Evolutionary conservation across 225 moss, liverwort and hornwort genomes (phyloP), one percentile per base, ranked within the genome.

Genomic region (Sphagnum tenellum): DNA sequence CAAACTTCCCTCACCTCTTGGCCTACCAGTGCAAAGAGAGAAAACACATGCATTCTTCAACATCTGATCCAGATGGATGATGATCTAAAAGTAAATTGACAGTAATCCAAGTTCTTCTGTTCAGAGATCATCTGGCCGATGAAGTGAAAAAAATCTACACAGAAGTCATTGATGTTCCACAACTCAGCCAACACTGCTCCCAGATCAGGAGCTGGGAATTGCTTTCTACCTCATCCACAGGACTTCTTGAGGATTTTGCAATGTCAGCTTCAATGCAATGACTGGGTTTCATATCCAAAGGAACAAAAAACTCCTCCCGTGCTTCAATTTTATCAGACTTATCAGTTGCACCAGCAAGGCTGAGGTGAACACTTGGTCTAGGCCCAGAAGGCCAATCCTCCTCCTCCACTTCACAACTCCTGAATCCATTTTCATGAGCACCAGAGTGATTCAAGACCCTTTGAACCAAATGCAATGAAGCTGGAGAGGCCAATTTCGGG

Each of bases 221-320:
- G 14, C 5, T 58, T 13, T 7, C 4, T 47, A 84, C 83, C 83
- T 79, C 79, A 2, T 84, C 77, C 45, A 62, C 45, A 12, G 79
- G 75, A 66, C 75, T 80, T 67, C 75, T 72, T 8, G 69, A 65
- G 45, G 80, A 75, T 56, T 74, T 64, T 45, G 77, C 70, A 12
- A 60, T 7, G 44, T 84, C 80, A 71, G 67, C 62, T 59, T 67
- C 80, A 52, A 58, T 10, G 6, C 58, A 66, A 11, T 64, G 73
- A 50, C 72, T 66, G 50, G 75, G 75, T 66, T 80, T 84, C 59
- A 72, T 64, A 55, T 84, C 84, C 60, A 71, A 53, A 11, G 76
- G 60, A 49, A 67, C 57, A 66, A 79, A 79, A 76, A 83, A 79
- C 52, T 79, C 82, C 48, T 76, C 71, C 61, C 74, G 71, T 74